These are phyloP conservation scores for Chaetomium sp. DNA, from an alignment of 2,329 filamentous ascomycete genomes.

Conservation along the genomic window DNA sequence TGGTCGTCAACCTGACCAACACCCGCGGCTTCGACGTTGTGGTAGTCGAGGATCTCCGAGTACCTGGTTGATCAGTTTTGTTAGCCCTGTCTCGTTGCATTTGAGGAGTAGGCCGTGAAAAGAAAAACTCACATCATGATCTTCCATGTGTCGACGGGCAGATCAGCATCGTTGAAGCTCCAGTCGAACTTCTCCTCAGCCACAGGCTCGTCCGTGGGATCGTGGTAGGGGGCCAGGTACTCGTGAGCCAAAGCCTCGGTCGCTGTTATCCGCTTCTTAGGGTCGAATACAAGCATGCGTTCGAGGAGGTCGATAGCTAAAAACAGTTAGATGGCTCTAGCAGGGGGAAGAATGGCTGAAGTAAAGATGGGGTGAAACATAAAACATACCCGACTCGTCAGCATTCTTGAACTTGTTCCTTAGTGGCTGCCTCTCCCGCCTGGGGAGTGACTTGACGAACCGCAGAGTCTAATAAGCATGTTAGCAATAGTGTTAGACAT, in stretches of 20 bases:
- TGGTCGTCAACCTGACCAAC: slow-evolving; percentile 3
- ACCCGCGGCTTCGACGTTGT: slow-evolving; percentile 69
- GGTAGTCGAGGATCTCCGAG: slow-evolving; percentile 97
- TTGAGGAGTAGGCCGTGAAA: not conserved
- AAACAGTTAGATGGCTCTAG: slow-evolving; percentile 5
- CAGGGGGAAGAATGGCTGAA: not conserved
- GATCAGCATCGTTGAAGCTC: slow-evolving; percentile 97
- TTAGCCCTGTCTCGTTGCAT: slow-evolving; percentile 15
- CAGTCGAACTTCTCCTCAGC: slow-evolving; percentile 98
- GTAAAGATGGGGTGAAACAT: not conserved
- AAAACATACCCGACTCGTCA: slow-evolving; percentile 65
- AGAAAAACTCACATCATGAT: slow-evolving; percentile 84
- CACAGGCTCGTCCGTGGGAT: slow-evolving; percentile 91
- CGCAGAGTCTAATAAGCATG: slow-evolving; percentile 63
- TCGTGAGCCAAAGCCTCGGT: slow-evolving; percentile 80
- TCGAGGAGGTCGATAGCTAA: slow-evolving; percentile 88
- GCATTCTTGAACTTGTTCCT: slow-evolving; percentile 91
- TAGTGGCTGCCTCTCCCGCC: slow-evolving; percentile 84
- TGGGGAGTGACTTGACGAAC: slow-evolving; percentile 95
- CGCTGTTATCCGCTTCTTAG: slow-evolving; percentile 89
- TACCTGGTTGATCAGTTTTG: slow-evolving; percentile 56
- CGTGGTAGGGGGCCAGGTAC: slow-evolving; percentile 94
- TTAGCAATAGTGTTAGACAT: slow-evolving; percentile 19
- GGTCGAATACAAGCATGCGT: slow-evolving; percentile 96
- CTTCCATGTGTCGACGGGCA: slow-evolving; percentile 99